Conservation (phyloP, 305 asterid genomes). For the Lippia alba region DNA sequence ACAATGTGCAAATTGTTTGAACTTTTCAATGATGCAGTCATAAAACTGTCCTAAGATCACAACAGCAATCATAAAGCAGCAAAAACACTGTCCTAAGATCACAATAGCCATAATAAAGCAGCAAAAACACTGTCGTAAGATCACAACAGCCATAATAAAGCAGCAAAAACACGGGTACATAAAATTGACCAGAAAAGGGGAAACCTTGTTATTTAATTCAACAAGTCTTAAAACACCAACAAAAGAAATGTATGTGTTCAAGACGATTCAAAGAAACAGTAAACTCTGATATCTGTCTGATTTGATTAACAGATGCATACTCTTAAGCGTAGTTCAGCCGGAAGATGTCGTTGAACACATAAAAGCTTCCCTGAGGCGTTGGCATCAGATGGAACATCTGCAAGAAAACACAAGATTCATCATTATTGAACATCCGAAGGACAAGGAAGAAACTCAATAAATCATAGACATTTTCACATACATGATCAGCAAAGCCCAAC, state of each 20-base stretch:
- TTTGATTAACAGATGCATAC: not conserved
- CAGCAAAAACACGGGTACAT: slow-evolving; percentile 7
- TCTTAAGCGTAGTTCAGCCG: slow-evolving; percentile 44
- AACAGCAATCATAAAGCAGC: slow-evolving; percentile 6
- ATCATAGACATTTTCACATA: too few relatives aligned
- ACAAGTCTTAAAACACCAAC: slow-evolving; percentile 1
- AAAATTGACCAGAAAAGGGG: slow-evolving; percentile 10
- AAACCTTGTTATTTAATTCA: not conserved
- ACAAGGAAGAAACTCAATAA: not conserved
- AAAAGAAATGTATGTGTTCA: slow-evolving; percentile 22
- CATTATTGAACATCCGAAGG: not conserved
- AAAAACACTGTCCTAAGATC: not conserved
- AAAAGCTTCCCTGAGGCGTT: slow-evolving; percentile 48
- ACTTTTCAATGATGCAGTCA: not conserved
- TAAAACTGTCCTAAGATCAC: not conserved
- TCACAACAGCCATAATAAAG: not conserved
- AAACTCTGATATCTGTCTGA: not conserved
- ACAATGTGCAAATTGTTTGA: not conserved
- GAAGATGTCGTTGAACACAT: slow-evolving; percentile 46
- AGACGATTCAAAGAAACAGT: not conserved
- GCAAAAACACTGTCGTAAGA: not conserved
- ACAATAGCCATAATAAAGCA: not conserved
- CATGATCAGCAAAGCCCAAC: not conserved
- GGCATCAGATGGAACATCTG: slow-evolving; percentile 58
- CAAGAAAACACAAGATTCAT: not conserved